Conservation (phyloP, 345 rosid genomes). For the Lenwebbia sp. region DNA sequence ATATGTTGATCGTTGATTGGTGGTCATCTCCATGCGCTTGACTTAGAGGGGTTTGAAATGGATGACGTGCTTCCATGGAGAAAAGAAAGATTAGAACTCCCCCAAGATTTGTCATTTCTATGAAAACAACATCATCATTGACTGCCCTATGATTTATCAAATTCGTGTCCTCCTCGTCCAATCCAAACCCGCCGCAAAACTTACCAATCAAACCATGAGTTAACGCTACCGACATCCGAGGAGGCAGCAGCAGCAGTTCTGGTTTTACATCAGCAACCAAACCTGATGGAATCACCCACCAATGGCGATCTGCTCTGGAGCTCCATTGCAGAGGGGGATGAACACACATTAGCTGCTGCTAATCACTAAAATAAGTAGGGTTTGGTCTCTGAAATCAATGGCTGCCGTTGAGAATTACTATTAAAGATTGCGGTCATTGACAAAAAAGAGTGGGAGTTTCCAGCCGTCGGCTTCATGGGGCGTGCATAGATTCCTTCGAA, state of each 20-base stretch:
- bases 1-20: neutral
- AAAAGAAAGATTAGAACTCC: neutral
- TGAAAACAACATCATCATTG: neutral
- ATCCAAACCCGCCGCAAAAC: neutral
- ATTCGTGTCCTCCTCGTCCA: neutral
- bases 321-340: neutral
- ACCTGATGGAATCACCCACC: neutral
- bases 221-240: neutral
- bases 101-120: neutral
- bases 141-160: neutral
- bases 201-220: neutral
- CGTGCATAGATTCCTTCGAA: neutral
- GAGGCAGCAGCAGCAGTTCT: neutral
- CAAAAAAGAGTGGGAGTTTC: neutral
- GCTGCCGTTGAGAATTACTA: neutral
- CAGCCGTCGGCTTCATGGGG: neutral
- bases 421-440: neutral
- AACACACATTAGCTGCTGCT: neutral
- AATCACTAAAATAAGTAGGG: neutral
- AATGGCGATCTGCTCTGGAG: neutral
- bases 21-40: neutral
- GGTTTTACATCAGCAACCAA: neutral
- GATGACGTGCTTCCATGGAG: neutral
- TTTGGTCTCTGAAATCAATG: neutral
- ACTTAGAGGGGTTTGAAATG: neutral